Base-by-base conservation (phyloP, 2,329 filamentous ascomycete genomes). In the Cryphonectria parasitica region DNA sequence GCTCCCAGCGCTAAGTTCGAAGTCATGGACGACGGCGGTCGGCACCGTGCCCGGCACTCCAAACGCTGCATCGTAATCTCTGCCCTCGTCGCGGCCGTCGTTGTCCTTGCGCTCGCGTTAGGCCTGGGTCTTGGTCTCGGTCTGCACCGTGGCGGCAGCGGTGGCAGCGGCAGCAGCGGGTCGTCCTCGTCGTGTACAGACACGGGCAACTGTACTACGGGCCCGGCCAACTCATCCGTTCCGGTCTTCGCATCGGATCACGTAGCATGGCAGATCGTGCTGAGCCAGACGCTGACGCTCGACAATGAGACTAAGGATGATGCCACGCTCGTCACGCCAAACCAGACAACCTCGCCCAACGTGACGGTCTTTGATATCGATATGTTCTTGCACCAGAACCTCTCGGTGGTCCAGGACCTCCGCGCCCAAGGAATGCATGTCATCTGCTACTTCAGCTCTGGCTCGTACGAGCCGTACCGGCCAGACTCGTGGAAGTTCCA, bases 401-500 rank as follows among this genome's bases (percentile, higher is more conserved):
- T 79, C 8, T 83, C 80, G 3, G 73, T 74, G 1, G 86, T 90
- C 66, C 72, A 78, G 3, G 77, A 78, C 6, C 80, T 90, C 19
- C 85, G 89, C 58, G 73, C 74, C 3, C 75, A 83, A 39, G 86
- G 85, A 11, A 87, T 87, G 76, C 89, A 87, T 72, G 87, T 92
- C 68, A 90, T 93, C 71, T 94, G 91, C 82, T 94, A 94, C 80
- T 93, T 93, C 81, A 91, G 88, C 66, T 90, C 90, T 0, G 91
- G 91, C 0, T 90, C 88, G 10, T 92, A 86, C 75, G 91, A 94
- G 79, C 77, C 88, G 66, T 88, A 85, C 81, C 85, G 91, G 3
- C 79, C 83, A 0, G 91, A 93, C 76, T 83, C 84, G 25, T 77
- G 76, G 41, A 75, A 86, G 6, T 93, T 92, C 76, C 76, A 80